These are phyloP conservation scores for Tubosaeta brunneosetosa DNA, from an alignment of 768 basidiomycete species.

Conservation along the genomic window DNA sequence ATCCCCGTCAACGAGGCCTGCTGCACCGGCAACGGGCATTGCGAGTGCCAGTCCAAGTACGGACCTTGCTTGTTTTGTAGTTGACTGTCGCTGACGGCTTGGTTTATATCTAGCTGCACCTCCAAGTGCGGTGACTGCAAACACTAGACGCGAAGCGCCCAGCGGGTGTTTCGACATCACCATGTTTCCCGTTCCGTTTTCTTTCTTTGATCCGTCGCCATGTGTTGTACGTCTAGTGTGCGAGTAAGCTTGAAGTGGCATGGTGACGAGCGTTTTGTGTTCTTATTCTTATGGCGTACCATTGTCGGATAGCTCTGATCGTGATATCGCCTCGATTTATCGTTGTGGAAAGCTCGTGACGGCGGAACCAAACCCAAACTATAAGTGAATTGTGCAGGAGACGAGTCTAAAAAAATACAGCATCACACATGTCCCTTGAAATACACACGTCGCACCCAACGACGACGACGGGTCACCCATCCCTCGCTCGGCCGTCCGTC, in stretches of 20 bases:
- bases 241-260: neutral
- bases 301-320: neutral
- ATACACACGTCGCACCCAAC: constrained; percentile 70
- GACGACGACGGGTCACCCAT: constrained; percentile 57
- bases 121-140: neutral
- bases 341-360: no score
- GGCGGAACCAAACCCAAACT: no score
- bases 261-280: neutral
- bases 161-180: neutral
- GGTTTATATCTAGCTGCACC: neutral
- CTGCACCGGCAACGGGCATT: neutral
- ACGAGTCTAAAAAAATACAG: no score
- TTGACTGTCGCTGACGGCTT: neutral
- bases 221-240: neutral
- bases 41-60: neutral
- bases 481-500: constrained; percentile 39
- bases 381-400: no score
- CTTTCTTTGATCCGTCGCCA: neutral
- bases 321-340: neutral
- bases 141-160: neutral
- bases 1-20: constrained; percentile 6
- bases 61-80: neutral
- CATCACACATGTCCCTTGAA: constrained; percentile 1
- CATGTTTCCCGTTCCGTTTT: neutral
- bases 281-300: neutral